A percentile compares a stretch with the other conserved stretches of the same genome.
phyloP scores from a whole-genome alignment of 345 rosid genomes.

The Cardamine resedifolia region DNA sequence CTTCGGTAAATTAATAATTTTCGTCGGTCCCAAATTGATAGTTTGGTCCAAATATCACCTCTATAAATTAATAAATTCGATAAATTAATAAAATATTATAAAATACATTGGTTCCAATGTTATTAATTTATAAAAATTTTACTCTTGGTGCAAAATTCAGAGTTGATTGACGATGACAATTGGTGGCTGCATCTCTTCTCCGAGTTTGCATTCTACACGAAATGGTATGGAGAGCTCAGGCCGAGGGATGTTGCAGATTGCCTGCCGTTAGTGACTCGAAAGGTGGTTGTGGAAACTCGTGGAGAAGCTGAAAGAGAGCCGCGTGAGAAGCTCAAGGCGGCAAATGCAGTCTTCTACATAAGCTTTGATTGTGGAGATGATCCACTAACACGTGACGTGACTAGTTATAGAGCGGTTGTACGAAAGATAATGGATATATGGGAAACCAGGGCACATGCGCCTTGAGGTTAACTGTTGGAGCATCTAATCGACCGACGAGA shows the following conservation, averaged over 20 bases:
- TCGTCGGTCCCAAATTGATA: no score
- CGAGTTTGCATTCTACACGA: background rate
- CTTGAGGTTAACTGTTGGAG: constrained; percentile 1
- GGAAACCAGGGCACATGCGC: constrained; percentile 1
- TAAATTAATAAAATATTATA: no score
- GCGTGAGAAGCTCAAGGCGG: background rate
- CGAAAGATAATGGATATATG: constrained; percentile 4
- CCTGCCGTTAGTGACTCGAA: background rate
- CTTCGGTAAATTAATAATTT: no score
- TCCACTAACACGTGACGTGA: background rate
- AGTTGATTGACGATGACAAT: background rate
- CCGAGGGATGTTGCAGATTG: background rate
- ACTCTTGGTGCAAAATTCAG: no score
- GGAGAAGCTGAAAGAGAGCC: background rate
- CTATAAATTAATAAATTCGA: no score
- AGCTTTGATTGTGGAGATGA: background rate
- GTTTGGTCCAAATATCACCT: no score
- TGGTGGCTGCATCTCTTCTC: background rate
- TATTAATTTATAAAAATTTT: no score
- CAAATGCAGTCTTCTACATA: constrained; percentile 8
- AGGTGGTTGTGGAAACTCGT: background rate
- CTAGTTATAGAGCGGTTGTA: background rate
- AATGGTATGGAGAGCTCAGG: background rate
- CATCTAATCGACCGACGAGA: background rate
- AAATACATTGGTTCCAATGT: no score